Base-by-base conservation (phyloP, 2,329 filamentous ascomycete genomes). In the Thermothelomyces thermophilus region DNA sequence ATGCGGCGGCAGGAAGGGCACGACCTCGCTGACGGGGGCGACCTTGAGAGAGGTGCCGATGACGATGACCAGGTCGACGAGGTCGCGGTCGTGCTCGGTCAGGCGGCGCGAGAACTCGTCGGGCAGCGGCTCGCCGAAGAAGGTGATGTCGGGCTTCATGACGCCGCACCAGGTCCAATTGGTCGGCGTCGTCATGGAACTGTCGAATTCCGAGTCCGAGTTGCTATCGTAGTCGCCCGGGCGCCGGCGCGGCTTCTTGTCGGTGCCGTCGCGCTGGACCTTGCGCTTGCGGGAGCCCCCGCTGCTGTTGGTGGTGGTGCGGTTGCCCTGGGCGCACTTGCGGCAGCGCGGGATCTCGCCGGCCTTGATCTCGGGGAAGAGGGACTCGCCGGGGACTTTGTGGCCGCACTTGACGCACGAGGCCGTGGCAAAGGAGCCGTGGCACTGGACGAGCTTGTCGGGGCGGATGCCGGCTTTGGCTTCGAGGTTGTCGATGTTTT, bases 401-500 rank as follows among this genome's bases (percentile, higher is more conserved):
- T 84, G 77, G 41, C 80, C 75, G 67, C 93, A 98, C 62, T 87
- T 84, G 40, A 93, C 79, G 67, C 93, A 98, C 2, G 83, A 87
- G 19, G 93, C 93, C 0, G 86, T 94, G 37, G 90, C 90, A 71
- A 96, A 97, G 6, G 89, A 95, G 53, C 93, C 93, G 65, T 98
- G 93, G 65, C 93, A 97, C 68, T 98, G 91, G 24, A 98, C 85
- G 16, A 97, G 77, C 63, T 93, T 95, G 30, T 87, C 83, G 1
- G 81, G 77, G 19, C 74, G 70, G 53, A 98, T 87, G 19, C 93
- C 93, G 0, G 91, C 91, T 62, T 87, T 83, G 54, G 83, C 79
- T 67, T 98, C 91, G 45, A 96, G 82, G 60, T 96, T 96, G 73
- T 98, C 93, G 63, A 98, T 97, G 67, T 98, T 98, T 66, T 98